These are phyloP conservation scores for Cnidoscolus chayamansa DNA, from an alignment of 441 rosid species.

Conservation along the genomic window DNA sequence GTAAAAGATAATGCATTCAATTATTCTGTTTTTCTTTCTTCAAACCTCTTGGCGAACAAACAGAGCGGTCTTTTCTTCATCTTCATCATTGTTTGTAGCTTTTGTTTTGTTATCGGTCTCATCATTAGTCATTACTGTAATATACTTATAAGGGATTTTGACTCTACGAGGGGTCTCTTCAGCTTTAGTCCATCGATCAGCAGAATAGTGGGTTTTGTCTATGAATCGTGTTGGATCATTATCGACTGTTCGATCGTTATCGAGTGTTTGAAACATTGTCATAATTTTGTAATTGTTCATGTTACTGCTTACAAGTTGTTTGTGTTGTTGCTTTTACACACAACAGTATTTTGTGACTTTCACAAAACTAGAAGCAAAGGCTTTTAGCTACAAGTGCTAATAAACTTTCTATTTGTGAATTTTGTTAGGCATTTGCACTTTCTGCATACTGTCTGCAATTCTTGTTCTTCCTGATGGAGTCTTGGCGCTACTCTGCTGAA, in stretches of 20 bases:
- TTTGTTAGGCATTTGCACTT: constrained; percentile 12
- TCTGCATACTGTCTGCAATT: constrained; percentile 18
- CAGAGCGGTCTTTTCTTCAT: background rate
- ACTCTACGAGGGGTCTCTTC: background rate
- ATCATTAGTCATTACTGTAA: background rate
- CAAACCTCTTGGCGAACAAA: background rate
- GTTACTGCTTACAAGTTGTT: background rate
- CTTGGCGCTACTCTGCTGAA: constrained; percentile 52
- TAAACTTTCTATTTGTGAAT: background rate
- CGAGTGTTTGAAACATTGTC: background rate
- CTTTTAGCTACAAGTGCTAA: background rate
- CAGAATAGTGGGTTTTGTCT: background rate
- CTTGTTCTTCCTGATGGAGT: constrained; percentile 45
- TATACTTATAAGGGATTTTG: background rate
- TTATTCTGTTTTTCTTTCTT: background rate
- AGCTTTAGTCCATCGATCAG: background rate
- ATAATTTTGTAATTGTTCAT: background rate
- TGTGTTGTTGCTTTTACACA: background rate
- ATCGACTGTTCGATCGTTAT: background rate
- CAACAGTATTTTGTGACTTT: background rate
- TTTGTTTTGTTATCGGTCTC: background rate
- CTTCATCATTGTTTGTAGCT: background rate
- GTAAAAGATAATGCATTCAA: background rate
- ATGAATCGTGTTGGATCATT: background rate
- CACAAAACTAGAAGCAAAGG: background rate